phyloP scores from a whole-genome alignment of 2,329 filamentous ascomycete species.

The Fusarium tricinctum region DNA sequence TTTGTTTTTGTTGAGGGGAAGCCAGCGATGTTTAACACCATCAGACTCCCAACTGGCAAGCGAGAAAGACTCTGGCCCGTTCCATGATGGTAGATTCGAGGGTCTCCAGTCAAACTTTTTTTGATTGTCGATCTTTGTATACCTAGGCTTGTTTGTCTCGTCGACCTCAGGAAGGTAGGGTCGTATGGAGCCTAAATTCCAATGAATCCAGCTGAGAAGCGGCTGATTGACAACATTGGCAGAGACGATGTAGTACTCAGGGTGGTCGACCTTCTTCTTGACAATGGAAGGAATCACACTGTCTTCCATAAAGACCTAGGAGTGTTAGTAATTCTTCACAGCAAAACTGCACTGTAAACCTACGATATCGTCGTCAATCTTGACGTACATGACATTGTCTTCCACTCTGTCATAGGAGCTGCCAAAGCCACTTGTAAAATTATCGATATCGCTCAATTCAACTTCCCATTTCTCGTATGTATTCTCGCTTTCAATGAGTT shows the following conservation, averaged over 20 bases:
- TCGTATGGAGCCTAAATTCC: slow-evolving; percentile 65
- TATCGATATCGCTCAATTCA: slow-evolving; percentile 51
- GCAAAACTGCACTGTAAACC: slow-evolving; percentile 26
- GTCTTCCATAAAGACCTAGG: slow-evolving; percentile 56
- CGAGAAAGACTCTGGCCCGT: slow-evolving; percentile 49
- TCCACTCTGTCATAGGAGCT: slow-evolving; percentile 61
- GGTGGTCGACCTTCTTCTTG: slow-evolving; percentile 65
- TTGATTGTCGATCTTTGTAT: slow-evolving; percentile 45
- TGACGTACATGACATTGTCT: slow-evolving; percentile 60
- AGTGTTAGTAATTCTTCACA: background rate
- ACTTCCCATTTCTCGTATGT: slow-evolving; percentile 57
- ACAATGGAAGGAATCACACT: slow-evolving; percentile 65
- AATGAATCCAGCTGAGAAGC: slow-evolving; percentile 67
- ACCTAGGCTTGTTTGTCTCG: slow-evolving; percentile 35
- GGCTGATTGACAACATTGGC: slow-evolving; percentile 71
- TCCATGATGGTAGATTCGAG: slow-evolving; percentile 56
- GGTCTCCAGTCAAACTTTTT: slow-evolving; percentile 55
- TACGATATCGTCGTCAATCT: slow-evolving; percentile 58
- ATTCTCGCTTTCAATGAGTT: slow-evolving; percentile 54
- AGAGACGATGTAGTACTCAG: slow-evolving; percentile 65
- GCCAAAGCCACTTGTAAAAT: slow-evolving; percentile 52
- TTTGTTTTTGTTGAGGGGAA: slow-evolving; percentile 55
- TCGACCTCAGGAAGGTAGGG: slow-evolving; percentile 66
- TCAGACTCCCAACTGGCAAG: slow-evolving; percentile 54
- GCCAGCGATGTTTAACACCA: slow-evolving; percentile 64